Evolutionary conservation across 805 yeast species (phyloP).

Genomic region (Helenozyma rhizophorensis): DNA sequence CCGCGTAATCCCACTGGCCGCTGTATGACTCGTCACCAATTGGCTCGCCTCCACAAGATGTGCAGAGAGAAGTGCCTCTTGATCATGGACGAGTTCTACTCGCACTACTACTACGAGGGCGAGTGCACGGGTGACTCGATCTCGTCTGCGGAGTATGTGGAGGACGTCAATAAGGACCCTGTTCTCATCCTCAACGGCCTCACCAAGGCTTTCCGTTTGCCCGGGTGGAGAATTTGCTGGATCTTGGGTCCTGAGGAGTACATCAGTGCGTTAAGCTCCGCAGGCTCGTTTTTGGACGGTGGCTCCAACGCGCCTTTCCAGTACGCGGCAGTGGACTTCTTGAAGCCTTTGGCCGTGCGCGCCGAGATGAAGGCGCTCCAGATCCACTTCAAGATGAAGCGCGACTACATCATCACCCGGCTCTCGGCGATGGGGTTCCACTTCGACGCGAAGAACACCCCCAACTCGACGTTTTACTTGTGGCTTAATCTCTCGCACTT

Average conservation of each 20-base stretch:
- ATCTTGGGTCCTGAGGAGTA: conserved; percentile 59
- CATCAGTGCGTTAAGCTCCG: conserved; percentile 49
- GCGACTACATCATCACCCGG: conserved; percentile 50
- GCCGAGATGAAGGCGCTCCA: conserved; percentile 56
- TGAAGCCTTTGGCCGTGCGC: conserved; percentile 47
- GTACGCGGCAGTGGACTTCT: conserved; percentile 52
- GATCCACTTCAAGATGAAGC: conserved; percentile 50
- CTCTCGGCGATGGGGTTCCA: conserved; percentile 50
- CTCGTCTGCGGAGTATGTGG: conserved; percentile 46
- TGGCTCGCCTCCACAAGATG: conserved; percentile 46
- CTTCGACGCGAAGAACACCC: conserved; percentile 40
- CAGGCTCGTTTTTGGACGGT: conserved; percentile 59
- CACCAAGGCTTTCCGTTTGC: conserved; percentile 57
- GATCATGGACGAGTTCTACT: conserved; percentile 62
- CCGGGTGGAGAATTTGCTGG: conserved; percentile 67
- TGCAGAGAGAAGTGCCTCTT: conserved; percentile 51
- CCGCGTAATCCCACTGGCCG: conserved; percentile 63
- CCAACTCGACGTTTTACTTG: conserved; percentile 56
- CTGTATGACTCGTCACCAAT: conserved; percentile 44
- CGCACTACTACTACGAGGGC: conserved; percentile 54
- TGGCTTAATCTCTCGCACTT: conserved; percentile 55
- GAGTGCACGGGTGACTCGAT: conserved; percentile 49
- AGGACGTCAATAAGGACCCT: conserved; percentile 55
- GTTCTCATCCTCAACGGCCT: conserved; percentile 57
- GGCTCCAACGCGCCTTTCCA: conserved; percentile 62